Conservation (phyloP, 768 basidiomycete species). For the Cystobasidium ongulense region DNA sequence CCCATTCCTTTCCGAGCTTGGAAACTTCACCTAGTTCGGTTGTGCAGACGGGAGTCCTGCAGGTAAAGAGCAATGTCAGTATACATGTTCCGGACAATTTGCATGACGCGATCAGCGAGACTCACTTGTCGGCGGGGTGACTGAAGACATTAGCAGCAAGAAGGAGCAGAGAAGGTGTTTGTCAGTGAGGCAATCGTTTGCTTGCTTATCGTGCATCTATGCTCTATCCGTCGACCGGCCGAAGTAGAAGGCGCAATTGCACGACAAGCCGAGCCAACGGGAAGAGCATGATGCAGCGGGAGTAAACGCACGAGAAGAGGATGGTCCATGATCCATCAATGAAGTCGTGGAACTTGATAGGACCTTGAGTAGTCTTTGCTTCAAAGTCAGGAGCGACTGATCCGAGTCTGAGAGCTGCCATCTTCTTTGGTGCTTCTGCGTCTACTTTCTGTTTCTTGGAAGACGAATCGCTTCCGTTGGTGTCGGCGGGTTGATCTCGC, state of each 20-base stretch:
- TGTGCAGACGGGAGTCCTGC: conserved; percentile 57
- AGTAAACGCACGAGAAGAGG: conserved; percentile 66
- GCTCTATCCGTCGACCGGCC: too few relatives aligned
- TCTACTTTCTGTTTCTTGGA: neutral
- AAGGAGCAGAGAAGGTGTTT: neutral
- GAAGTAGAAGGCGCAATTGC: conserved; percentile 52
- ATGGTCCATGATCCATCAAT: conserved; percentile 78
- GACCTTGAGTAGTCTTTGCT: conserved; percentile 76
- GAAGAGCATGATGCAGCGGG: conserved; percentile 57
- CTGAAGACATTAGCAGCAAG: conserved; percentile 1
- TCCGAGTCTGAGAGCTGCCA: conserved; percentile 53
- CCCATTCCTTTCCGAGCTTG: conserved; percentile 73
- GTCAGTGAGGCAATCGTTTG: conserved; percentile 41
- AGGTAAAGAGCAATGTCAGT: conserved; percentile 6
- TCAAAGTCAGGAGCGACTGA: conserved; percentile 82
- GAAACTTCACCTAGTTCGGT: conserved; percentile 96
- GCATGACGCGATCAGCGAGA: neutral
- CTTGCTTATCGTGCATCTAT: neutral
- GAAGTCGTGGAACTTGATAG: conserved; percentile 79
- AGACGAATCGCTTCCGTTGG: neutral
- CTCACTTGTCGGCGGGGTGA: conserved; percentile 31
- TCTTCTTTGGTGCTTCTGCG: neutral
- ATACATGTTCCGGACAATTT: conserved; percentile 6
- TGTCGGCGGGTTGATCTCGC: conserved; percentile 10
- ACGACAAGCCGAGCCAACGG: conserved; percentile 35